phyloP scores from a whole-genome alignment of 805 yeast genomes.

The Barnettozyma sucrosica region DNA sequence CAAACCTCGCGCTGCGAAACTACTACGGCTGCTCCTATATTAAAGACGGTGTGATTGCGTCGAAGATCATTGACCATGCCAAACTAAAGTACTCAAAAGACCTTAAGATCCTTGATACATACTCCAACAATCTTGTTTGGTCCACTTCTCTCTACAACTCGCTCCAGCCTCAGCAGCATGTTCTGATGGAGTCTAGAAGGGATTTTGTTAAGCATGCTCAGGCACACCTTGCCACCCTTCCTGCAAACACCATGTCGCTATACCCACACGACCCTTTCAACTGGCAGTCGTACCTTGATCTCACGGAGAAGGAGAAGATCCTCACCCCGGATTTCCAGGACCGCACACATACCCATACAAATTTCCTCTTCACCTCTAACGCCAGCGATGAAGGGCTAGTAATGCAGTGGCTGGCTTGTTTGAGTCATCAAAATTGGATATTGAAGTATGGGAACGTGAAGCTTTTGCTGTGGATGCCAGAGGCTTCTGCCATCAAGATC shows the following conservation, averaged over 20 bases:
- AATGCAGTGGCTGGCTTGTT: slow-evolving; percentile 70
- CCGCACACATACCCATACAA: slow-evolving; percentile 42
- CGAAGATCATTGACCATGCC: background rate
- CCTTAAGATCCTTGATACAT: slow-evolving; percentile 52
- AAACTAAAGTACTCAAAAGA: background rate
- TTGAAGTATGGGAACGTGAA: slow-evolving; percentile 68
- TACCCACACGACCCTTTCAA: slow-evolving; percentile 49
- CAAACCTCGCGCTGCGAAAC: slow-evolving; percentile 9
- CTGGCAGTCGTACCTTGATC: slow-evolving; percentile 54
- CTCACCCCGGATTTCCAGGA: slow-evolving; percentile 34
- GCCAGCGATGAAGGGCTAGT: slow-evolving; percentile 60
- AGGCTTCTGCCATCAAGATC: slow-evolving; percentile 54
- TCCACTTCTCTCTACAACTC: slow-evolving; percentile 56
- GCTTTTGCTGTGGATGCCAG: slow-evolving; percentile 64
- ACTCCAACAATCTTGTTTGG: slow-evolving; percentile 55
- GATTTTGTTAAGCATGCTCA: slow-evolving; percentile 22
- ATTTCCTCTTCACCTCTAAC: slow-evolving; percentile 54
- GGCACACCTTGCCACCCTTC: slow-evolving; percentile 6
- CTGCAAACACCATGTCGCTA: slow-evolving; percentile 27
- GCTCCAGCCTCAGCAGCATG: slow-evolving; percentile 57
- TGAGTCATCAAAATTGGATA: slow-evolving; percentile 68
- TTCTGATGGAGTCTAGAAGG: slow-evolving; percentile 51
- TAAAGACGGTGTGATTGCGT: background rate
- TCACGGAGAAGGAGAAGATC: slow-evolving; percentile 40
- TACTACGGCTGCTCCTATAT: slow-evolving; percentile 9